These are phyloP conservation scores for Xenosphaeropsis pyriputrescens DNA, from an alignment of 2,329 filamentous ascomycete genomes.

Conservation along the genomic window DNA sequence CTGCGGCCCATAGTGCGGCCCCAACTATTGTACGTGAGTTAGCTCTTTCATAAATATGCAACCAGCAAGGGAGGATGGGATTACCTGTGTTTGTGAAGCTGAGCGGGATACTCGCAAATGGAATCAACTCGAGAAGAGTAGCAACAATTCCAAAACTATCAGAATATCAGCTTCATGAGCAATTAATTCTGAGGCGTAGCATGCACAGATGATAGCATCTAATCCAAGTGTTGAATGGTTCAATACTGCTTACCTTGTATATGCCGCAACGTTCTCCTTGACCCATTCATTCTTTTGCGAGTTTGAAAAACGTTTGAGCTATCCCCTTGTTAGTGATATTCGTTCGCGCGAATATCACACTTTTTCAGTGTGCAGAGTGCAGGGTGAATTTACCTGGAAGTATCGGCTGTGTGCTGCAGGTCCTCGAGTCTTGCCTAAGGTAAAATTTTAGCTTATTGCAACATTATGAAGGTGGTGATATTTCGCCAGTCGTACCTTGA, in stretches of 20 bases:
- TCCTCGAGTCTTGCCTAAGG: constrained; percentile 30
- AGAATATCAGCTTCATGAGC: constrained; percentile 1
- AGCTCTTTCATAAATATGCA: constrained; percentile 8
- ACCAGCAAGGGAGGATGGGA: constrained; percentile 4
- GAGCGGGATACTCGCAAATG: constrained; percentile 70
- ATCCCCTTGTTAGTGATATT: constrained; percentile 15
- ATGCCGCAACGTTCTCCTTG: constrained; percentile 54
- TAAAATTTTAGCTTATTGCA: constrained; percentile 4
- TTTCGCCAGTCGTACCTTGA: constrained; percentile 37
- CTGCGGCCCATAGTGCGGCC: constrained; percentile 86
- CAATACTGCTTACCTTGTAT: constrained; percentile 53
- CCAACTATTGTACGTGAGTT: constrained; percentile 39
- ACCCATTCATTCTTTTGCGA: constrained; percentile 55
- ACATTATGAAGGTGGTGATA: not conserved
- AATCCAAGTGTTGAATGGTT: not conserved
- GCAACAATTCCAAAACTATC: constrained; percentile 62
- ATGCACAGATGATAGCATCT: not conserved
- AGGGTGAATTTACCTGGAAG: constrained; percentile 14
- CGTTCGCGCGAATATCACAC: not conserved
- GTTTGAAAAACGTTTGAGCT: constrained; percentile 70
- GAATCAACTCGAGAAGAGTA: constrained; percentile 72
- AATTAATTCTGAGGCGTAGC: not conserved
- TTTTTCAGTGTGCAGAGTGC: constrained; percentile 11
- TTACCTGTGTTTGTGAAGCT: constrained; percentile 73
- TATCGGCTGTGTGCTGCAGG: constrained; percentile 8